Percentiles rank a stretch among this genome's conserved stretches.
These are phyloP conservation scores for Avena atlantica DNA, from an alignment of 176 grass and related monocot genomes.

Conservation along the genomic window DNA sequence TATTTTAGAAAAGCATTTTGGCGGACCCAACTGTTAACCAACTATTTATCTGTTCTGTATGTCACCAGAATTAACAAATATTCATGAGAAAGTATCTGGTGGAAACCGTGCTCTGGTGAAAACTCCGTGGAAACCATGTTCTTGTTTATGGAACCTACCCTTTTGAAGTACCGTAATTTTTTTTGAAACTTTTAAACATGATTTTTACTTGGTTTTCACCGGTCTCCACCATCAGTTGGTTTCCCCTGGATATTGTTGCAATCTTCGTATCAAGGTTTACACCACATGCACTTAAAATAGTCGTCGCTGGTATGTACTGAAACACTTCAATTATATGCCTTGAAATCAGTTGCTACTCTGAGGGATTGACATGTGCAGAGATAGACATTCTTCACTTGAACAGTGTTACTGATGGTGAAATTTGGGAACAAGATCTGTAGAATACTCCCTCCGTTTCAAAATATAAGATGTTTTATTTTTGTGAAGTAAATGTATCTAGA, in stretches of 20 bases:
- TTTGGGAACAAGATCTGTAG: neutral
- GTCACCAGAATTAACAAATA: neutral
- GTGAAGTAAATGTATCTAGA: too few species aligned
- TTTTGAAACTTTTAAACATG: neutral
- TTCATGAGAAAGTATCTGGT: neutral
- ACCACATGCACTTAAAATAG: conserved; percentile 1
- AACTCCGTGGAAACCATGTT: neutral
- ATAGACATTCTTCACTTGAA: neutral
- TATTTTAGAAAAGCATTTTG: neutral
- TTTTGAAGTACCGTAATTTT: neutral
- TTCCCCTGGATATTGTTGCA: neutral
- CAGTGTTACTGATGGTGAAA: neutral
- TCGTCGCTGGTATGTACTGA: neutral
- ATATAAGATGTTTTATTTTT: too few species aligned
- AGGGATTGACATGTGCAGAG: conserved; percentile 1
- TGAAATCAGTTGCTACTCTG: conserved; percentile 1
- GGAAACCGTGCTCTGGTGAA: neutral
- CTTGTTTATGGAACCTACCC: conserved; percentile 6
- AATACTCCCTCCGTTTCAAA: too few species aligned
- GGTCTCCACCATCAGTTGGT: neutral
- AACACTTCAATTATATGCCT: neutral
- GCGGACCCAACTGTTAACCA: neutral
- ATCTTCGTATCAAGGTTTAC: neutral
- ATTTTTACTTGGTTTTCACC: neutral
- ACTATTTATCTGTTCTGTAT: neutral